Percentiles rank a stretch among this genome's conserved stretches.
phyloP scores from a whole-genome alignment of 495 filamentous ascomycete species.

The Tuber aestivum region DNA sequence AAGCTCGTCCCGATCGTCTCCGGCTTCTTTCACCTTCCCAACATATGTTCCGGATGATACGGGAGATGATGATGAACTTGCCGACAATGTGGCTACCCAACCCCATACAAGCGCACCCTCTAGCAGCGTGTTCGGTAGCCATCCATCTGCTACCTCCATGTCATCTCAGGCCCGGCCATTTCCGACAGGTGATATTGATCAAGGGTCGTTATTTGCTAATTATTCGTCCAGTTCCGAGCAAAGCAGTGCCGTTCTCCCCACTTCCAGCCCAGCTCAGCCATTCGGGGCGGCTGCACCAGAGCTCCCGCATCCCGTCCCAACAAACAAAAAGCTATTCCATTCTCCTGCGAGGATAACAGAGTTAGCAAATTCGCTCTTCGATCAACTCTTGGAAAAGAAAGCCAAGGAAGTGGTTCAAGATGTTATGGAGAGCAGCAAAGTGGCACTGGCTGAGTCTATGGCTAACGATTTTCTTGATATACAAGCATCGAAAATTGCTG shows the following conservation, averaged over 20 bases:
- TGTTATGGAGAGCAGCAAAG: constrained; percentile 15
- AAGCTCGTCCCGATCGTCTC: not conserved
- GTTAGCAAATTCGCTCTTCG: constrained; percentile 25
- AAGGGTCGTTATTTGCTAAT: not conserved
- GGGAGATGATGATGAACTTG: not conserved
- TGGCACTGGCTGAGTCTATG: constrained; percentile 8
- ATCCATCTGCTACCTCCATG: not conserved
- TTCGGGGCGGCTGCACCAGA: not conserved
- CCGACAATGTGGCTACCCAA: not conserved
- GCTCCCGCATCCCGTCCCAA: constrained; percentile 6
- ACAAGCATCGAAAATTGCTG: constrained; percentile 22
- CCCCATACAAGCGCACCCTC: not conserved
- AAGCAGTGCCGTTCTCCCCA: not conserved
- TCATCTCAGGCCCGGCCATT: not conserved
- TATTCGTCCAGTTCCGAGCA: not conserved
- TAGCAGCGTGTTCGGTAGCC: not conserved
- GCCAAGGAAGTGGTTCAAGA: constrained; percentile 17
- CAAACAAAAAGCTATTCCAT: constrained; percentile 16
- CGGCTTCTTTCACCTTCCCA: not conserved
- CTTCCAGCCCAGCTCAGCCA: not conserved
- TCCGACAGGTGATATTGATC: not conserved
- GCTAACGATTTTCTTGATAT: constrained; percentile 24
- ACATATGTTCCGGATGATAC: not conserved
- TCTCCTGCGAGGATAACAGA: constrained; percentile 26
- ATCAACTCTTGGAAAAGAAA: constrained; percentile 19